These are phyloP conservation scores for Bruguiera parviflora DNA, from an alignment of 345 rosid genomes.

Conservation along the genomic window DNA sequence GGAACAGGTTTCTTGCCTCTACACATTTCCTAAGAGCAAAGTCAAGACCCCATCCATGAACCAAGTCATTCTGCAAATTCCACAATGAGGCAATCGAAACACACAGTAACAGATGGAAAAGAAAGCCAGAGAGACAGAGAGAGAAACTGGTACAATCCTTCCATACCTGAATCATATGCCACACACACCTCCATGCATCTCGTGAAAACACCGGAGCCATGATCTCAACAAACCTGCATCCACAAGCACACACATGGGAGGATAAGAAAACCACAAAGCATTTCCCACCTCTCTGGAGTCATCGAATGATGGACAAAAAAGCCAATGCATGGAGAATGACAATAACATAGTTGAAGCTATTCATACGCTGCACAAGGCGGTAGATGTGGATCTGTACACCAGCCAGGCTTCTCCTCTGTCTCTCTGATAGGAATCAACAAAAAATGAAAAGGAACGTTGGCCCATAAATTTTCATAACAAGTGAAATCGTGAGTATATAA, in stretches of 20 bases:
- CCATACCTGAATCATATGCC: slow-evolving; percentile 93
- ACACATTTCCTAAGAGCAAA: slow-evolving; percentile 87
- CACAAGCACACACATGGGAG: slow-evolving; percentile 6
- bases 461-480: background rate
- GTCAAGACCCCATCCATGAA: slow-evolving; percentile 99
- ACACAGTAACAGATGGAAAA: background rate
- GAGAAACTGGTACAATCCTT: background rate
- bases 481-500: background rate
- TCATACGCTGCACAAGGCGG: slow-evolving; percentile 99
- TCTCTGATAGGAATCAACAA: slow-evolving; percentile 39
- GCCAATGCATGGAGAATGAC: slow-evolving; percentile 4
- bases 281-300: background rate
- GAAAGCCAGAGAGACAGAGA: background rate
- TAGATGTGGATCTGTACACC: slow-evolving; percentile 75
- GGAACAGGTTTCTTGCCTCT: slow-evolving; percentile 44
- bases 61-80: slow-evolving; percentile 79
- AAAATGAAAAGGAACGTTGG: slow-evolving; percentile 8
- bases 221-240: slow-evolving; percentile 85
- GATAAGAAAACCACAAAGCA: background rate
- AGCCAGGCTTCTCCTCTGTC: slow-evolving; percentile 84
- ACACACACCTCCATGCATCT: slow-evolving; percentile 93
- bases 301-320: background rate
- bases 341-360: slow-evolving; percentile 6
- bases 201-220: slow-evolving; percentile 98
- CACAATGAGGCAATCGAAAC: slow-evolving; percentile 13